phyloP scores from a whole-genome alignment of 139 green algal species.

The Diplosphaera chodatii region DNA sequence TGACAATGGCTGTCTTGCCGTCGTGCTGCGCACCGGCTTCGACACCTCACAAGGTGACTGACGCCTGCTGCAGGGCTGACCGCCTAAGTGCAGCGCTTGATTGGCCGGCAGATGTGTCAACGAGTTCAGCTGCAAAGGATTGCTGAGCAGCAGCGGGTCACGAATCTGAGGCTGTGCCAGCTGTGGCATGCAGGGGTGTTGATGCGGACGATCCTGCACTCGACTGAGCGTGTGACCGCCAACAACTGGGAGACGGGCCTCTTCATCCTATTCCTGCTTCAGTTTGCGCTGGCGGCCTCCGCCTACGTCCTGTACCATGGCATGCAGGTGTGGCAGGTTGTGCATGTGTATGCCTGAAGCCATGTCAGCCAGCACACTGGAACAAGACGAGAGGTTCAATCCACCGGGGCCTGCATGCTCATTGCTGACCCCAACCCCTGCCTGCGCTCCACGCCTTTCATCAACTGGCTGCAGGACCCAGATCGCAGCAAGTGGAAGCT shows the following conservation, averaged over 20 bases:
- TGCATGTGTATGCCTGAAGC: too few species aligned
- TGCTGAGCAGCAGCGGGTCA: too few species aligned
- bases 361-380: too few species aligned
- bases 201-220: conserved; percentile 98
- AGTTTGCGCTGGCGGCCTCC: conserved; percentile 85
- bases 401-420: too few species aligned
- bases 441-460: too few species aligned
- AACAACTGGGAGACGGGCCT: conserved; percentile 90
- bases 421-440: too few species aligned
- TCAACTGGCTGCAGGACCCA: conserved; percentile 80
- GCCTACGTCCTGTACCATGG: conserved; percentile 82
- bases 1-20: conserved; percentile 84
- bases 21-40: conserved; percentile 95
- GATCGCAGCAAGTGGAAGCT: conserved; percentile 92
- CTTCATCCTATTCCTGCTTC: conserved; percentile 97
- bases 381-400: too few species aligned
- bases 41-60: conserved; percentile 79
- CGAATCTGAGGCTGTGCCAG: too few species aligned
- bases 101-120: too few species aligned
- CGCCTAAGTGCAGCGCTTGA: too few species aligned
- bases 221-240: conserved; percentile 85
- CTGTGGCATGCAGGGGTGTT: conserved; percentile 72
- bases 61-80: too few species aligned
- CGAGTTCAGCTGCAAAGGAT: too few species aligned
- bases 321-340: conserved; percentile 57